A percentile compares a stretch with the other conserved stretches of the same genome.
These are phyloP conservation scores for Rhizomucor miehei DNA, from an alignment of 371 early-diverging fungal species.

Conservation along the genomic window DNA sequence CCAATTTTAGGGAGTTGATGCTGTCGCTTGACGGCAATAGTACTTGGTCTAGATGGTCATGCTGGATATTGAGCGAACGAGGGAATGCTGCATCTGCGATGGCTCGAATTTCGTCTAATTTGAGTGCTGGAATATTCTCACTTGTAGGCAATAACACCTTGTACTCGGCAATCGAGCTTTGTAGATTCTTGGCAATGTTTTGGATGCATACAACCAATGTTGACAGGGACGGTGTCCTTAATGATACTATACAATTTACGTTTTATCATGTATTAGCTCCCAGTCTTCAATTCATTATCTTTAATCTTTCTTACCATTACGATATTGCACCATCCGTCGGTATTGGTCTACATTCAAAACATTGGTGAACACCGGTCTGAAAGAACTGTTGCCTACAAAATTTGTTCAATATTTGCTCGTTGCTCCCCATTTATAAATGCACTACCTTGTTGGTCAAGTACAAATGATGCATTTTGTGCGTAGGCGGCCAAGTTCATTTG, in stretches of 20 bases:
- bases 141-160: conserved; percentile 19
- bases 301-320: too few relatives aligned
- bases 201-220: conserved; percentile 24
- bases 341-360: conserved; percentile 2
- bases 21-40: too few relatives aligned
- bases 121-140: conserved; percentile 23
- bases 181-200: conserved; percentile 15
- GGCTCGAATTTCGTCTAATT: conserved; percentile 33
- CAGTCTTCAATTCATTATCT: too few relatives aligned
- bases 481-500: conserved; percentile 17
- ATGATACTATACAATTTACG: conserved; percentile 20
- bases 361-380: conserved; percentile 14
- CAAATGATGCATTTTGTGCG: conserved; percentile 18
- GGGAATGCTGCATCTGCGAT: conserved; percentile 29
- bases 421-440: background rate
- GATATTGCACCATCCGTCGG: too few relatives aligned
- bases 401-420: background rate
- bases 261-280: too few relatives aligned
- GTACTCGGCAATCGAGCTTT: conserved; percentile 13
- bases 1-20: too few relatives aligned
- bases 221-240: conserved; percentile 25
- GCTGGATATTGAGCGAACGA: conserved; percentile 20
- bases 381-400: conserved; percentile 3
- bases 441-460: conserved; percentile 10
- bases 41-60: conserved; percentile 27